These are phyloP conservation scores for Dryadomyces quercivorus DNA, from an alignment of 2,329 filamentous ascomycete species.

Conservation along the genomic window DNA sequence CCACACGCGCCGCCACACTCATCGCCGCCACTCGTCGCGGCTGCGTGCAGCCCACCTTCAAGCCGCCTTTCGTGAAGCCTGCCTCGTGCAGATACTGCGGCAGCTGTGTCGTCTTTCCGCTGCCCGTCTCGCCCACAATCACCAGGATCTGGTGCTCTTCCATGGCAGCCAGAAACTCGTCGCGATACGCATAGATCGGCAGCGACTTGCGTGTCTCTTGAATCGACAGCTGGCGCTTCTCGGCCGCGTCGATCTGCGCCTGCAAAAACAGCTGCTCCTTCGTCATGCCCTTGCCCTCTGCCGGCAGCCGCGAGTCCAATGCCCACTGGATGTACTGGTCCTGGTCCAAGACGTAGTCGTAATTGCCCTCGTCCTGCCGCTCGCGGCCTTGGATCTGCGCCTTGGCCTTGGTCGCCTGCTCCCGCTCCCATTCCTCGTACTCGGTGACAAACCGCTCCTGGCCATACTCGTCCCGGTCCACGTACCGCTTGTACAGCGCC, in stretches of 20 bases:
- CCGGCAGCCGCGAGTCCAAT: conserved; percentile 58
- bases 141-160: conserved; percentile 77
- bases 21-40: conserved; percentile 92
- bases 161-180: conserved; percentile 79
- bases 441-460: conserved; percentile 86
- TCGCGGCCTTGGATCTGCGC: conserved; percentile 69
- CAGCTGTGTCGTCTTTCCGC: conserved; percentile 90
- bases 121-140: conserved; percentile 88
- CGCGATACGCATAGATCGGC: conserved; percentile 79
- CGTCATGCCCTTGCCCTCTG: conserved; percentile 58
- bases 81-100: conserved; percentile 90
- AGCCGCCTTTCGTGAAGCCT: conserved; percentile 70
- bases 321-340: conserved; percentile 79
- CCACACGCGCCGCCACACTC: conserved; percentile 92
- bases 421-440: conserved; percentile 89
- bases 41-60: conserved; percentile 88
- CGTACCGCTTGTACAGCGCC: conserved; percentile 78
- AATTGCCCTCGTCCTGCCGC: conserved; percentile 66
- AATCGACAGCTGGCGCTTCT: conserved; percentile 77
- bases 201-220: conserved; percentile 84
- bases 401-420: conserved; percentile 79
- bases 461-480: conserved; percentile 76
- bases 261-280: conserved; percentile 70
- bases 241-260: conserved; percentile 74
- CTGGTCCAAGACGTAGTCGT: conserved; percentile 88